These are phyloP conservation scores for Podaxis sp. DNA, from an alignment of 768 basidiomycete genomes.

Conservation along the genomic window DNA sequence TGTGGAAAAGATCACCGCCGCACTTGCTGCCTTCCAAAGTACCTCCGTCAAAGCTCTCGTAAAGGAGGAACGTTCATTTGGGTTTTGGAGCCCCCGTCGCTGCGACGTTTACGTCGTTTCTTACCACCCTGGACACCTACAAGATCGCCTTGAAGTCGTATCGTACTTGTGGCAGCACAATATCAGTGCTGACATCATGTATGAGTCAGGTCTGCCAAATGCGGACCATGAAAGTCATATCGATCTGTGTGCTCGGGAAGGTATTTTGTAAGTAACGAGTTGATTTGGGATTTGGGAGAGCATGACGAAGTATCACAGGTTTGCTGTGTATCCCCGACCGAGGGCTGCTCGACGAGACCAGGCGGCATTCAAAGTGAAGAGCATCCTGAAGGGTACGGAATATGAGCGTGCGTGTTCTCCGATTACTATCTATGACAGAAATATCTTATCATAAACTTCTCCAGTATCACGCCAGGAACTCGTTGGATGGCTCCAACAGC, in stretches of 20 bases:
- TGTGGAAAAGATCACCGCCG: slow-evolving; percentile 72
- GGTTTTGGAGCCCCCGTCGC: slow-evolving; percentile 86
- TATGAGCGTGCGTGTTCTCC: slow-evolving; percentile 54
- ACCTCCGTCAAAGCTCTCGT: slow-evolving; percentile 67
- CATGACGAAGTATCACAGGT: slow-evolving; percentile 25
- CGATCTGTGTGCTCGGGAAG: slow-evolving; percentile 75
- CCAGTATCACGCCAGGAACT: slow-evolving; percentile 63
- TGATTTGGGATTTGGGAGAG: neutral
- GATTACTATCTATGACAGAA: neutral
- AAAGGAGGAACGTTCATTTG: slow-evolving; percentile 81
- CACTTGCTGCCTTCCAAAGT: slow-evolving; percentile 69
- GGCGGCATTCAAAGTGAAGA: slow-evolving; percentile 79
- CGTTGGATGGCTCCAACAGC: slow-evolving; percentile 71
- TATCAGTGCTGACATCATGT: slow-evolving; percentile 88
- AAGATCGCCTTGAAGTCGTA: slow-evolving; percentile 77
- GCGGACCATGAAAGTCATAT: slow-evolving; percentile 63
- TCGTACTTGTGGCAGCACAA: slow-evolving; percentile 77
- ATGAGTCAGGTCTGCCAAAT: slow-evolving; percentile 68
- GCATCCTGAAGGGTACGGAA: slow-evolving; percentile 76
- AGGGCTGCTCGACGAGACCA: slow-evolving; percentile 58
- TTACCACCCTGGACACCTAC: slow-evolving; percentile 70
- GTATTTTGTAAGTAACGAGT: slow-evolving; percentile 64
- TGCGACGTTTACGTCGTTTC: slow-evolving; percentile 88
- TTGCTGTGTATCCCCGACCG: slow-evolving; percentile 49
- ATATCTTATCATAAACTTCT: slow-evolving; percentile 9